A percentile compares a stretch with the other conserved stretches of the same genome.
phyloP scores from a whole-genome alignment of 2,329 filamentous ascomycete genomes.

The Rugonectria rugulosa region DNA sequence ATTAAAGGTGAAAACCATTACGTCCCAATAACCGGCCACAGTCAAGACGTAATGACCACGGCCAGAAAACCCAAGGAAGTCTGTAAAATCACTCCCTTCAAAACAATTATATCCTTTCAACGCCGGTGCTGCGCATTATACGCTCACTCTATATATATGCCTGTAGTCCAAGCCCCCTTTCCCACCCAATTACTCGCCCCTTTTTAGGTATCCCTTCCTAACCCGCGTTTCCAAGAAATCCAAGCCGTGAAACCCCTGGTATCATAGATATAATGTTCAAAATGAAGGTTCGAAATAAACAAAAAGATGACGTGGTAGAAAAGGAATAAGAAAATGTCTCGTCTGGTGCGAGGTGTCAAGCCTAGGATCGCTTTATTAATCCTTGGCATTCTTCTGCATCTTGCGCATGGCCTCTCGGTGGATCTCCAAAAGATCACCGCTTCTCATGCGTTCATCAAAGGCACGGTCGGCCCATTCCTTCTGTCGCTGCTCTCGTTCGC shows the following conservation, averaged over 20 bases:
- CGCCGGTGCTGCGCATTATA: conserved; percentile 18
- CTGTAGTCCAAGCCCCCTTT: conserved; percentile 18
- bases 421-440: conserved; percentile 74
- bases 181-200: conserved; percentile 23
- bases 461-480: conserved; percentile 66
- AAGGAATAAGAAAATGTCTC: conserved; percentile 19
- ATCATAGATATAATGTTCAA: conserved; percentile 31
- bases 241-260: conserved; percentile 35
- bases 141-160: conserved; percentile 26
- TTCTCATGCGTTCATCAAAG: conserved; percentile 79
- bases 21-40: conserved; percentile 6
- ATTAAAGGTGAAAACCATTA: conserved; percentile 6
- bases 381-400: conserved; percentile 69
- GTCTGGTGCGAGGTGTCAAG: not conserved
- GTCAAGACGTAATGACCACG: not conserved
- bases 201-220: conserved; percentile 21
- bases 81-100: conserved; percentile 22
- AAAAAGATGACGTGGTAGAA: not conserved
- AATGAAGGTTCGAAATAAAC: conserved; percentile 26
- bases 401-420: conserved; percentile 82
- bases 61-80: not conserved
- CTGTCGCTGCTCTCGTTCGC: conserved; percentile 64
- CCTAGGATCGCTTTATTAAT: conserved; percentile 25
- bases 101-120: conserved; percentile 18
- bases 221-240: conserved; percentile 19